Percentiles rank a stretch among this genome's conserved stretches.
Conservation (phyloP, 1,139 yeast species). For the Scheffersomyces lignicola region DNA sequence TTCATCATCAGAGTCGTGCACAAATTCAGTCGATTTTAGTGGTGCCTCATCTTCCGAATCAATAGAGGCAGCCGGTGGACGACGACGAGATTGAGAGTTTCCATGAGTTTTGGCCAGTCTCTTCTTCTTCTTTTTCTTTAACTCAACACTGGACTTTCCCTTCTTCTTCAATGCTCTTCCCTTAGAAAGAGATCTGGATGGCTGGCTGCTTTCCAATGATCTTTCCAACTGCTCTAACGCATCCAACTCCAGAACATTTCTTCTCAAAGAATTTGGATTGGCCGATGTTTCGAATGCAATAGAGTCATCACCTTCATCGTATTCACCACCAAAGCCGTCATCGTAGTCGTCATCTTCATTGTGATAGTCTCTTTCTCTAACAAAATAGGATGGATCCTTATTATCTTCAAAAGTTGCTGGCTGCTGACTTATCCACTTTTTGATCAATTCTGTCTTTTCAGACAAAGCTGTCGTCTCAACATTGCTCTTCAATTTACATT, state of each 20-base stretch:
- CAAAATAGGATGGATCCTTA: slow-evolving; percentile 37
- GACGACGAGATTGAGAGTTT: slow-evolving; percentile 18
- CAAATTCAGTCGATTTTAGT: slow-evolving; percentile 50
- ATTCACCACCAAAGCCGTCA: slow-evolving; percentile 18
- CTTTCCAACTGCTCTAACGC: slow-evolving; percentile 34
- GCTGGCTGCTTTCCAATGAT: slow-evolving; percentile 12
- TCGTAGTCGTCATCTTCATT: slow-evolving; percentile 20
- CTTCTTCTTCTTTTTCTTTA: slow-evolving; percentile 10
- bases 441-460: slow-evolving; percentile 24
- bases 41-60: slow-evolving; percentile 21
- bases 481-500: slow-evolving; percentile 26
- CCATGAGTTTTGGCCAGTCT: slow-evolving; percentile 4
- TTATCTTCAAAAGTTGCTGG: slow-evolving; percentile 44
- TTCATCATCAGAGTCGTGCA: slow-evolving; percentile 67
- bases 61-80: slow-evolving; percentile 18
- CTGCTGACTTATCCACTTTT: slow-evolving; percentile 32
- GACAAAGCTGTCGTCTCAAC: slow-evolving; percentile 20
- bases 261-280: slow-evolving; percentile 15
- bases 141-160: background rate
- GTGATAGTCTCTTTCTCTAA: slow-evolving; percentile 24
- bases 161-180: slow-evolving; percentile 25
- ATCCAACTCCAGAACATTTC: slow-evolving; percentile 29
- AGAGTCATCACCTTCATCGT: slow-evolving; percentile 22
- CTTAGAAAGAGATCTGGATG: slow-evolving; percentile 10
- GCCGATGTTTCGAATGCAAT: slow-evolving; percentile 40